Conservation (phyloP, 148 eudicot species). For the Camellia japonica region DNA sequence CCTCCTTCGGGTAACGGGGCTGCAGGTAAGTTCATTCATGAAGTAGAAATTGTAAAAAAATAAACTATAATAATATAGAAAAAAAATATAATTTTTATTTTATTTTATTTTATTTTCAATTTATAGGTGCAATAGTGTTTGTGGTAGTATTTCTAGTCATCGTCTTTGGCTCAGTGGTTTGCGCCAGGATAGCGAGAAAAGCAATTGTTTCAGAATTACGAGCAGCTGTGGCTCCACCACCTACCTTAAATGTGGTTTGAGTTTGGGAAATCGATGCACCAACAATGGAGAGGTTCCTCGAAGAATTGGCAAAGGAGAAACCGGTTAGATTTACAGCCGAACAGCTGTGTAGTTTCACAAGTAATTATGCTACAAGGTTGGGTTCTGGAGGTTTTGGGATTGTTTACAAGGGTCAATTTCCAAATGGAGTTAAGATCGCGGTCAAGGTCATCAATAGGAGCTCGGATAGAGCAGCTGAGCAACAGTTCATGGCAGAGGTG, state of each 20-base stretch:
- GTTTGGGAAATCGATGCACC: not conserved
- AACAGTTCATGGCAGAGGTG: too few species aligned
- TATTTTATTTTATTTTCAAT: not conserved
- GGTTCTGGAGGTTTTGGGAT: constrained; percentile 28
- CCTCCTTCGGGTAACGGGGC: too few species aligned
- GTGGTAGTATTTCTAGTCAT: not conserved
- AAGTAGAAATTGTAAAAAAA: too few species aligned
- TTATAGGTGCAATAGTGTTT: not conserved
- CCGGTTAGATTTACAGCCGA: not conserved
- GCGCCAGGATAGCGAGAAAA: too few species aligned
- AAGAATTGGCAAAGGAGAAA: constrained; percentile 8
- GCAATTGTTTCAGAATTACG: too few species aligned
- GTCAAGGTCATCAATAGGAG: too few species aligned
- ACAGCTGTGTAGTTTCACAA: not conserved
- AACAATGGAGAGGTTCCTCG: constrained; percentile 14
- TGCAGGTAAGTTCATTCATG: too few species aligned
- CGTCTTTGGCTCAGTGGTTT: too few species aligned
- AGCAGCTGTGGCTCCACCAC: not conserved
- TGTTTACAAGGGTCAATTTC: too few species aligned
- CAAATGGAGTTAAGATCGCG: too few species aligned
- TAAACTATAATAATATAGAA: not conserved
- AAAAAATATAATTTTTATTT: not conserved
- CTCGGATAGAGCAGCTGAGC: too few species aligned
- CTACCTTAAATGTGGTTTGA: not conserved
- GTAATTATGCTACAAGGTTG: constrained; percentile 6